phyloP scores from a whole-genome alignment of 2,329 filamentous ascomycete species.

The Sclerotinia minor region DNA sequence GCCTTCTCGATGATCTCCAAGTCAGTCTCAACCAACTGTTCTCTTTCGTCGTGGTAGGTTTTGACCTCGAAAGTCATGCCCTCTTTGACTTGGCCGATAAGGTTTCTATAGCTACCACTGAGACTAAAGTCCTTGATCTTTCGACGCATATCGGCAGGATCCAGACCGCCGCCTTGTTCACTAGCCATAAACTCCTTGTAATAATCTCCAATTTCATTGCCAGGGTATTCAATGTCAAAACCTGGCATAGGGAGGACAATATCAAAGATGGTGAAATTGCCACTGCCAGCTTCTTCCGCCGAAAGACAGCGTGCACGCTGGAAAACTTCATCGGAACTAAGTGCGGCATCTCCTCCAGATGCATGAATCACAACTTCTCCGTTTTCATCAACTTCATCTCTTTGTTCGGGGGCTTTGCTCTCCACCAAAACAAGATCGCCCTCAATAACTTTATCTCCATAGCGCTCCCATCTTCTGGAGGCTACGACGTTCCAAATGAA shows the following conservation, averaged over 20 bases:
- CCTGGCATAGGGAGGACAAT: slow-evolving; percentile 90
- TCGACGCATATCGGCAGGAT: slow-evolving; percentile 85
- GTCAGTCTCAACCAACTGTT: slow-evolving; percentile 90
- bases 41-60: slow-evolving; percentile 66
- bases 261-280: slow-evolving; percentile 79
- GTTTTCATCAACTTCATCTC: slow-evolving; percentile 43
- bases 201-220: slow-evolving; percentile 78
- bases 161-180: slow-evolving; percentile 72
- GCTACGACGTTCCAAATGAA: slow-evolving; percentile 89
- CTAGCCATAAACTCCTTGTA: slow-evolving; percentile 86
- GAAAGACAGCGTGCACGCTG: slow-evolving; percentile 72
- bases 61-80: slow-evolving; percentile 67
- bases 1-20: slow-evolving; percentile 53
- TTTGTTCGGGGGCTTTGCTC: slow-evolving; percentile 28
- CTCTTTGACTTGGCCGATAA: slow-evolving; percentile 67
- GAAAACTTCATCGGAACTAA: slow-evolving; percentile 56
- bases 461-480: slow-evolving; percentile 75
- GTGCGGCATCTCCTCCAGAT: slow-evolving; percentile 55
- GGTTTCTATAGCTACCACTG: slow-evolving; percentile 83
- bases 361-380: slow-evolving; percentile 53
- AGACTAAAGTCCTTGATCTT: slow-evolving; percentile 85
- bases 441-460: slow-evolving; percentile 71
- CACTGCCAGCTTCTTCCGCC: slow-evolving; percentile 73
- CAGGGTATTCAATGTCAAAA: slow-evolving; percentile 83
- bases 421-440: slow-evolving; percentile 65